These are phyloP conservation scores for Podila verticillata DNA, from an alignment of 192 early-diverging fungal species.

Conservation along the genomic window DNA sequence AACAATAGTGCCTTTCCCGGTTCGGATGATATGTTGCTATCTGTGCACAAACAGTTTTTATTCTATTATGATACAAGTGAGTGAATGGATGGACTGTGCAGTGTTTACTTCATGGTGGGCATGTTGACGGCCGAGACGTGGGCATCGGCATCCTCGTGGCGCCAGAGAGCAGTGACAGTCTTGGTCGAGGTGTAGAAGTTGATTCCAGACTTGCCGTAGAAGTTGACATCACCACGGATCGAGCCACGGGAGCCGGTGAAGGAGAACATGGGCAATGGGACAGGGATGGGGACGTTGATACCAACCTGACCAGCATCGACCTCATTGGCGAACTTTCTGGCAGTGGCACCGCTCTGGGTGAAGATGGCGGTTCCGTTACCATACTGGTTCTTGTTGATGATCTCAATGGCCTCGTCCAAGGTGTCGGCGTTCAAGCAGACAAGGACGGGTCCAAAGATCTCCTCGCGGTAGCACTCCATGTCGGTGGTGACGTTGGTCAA, in stretches of 20 bases:
- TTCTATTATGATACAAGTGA: slow-evolving; percentile 9
- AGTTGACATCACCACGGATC: slow-evolving; percentile 95
- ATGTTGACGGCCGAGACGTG: slow-evolving; percentile 83
- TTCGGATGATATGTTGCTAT: no score
- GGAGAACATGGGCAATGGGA: slow-evolving; percentile 96
- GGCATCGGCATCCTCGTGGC: slow-evolving; percentile 80
- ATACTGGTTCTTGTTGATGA: slow-evolving; percentile 92
- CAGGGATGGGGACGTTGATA: slow-evolving; percentile 92
- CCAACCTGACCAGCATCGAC: slow-evolving; percentile 95
- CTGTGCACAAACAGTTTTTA: neutral
- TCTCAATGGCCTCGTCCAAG: slow-evolving; percentile 89
- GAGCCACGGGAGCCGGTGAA: slow-evolving; percentile 93
- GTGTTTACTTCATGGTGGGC: slow-evolving; percentile 75
- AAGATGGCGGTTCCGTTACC: slow-evolving; percentile 90
- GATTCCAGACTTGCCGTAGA: slow-evolving; percentile 82
- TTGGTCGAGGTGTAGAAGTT: slow-evolving; percentile 94
- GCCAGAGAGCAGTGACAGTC: slow-evolving; percentile 96
- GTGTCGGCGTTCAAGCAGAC: slow-evolving; percentile 84
- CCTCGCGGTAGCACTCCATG: slow-evolving; percentile 93
- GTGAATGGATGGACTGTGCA: neutral
- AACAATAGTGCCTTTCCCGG: no score
- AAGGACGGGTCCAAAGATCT: slow-evolving; percentile 97
- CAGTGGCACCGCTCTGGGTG: slow-evolving; percentile 88
- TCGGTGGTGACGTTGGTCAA: slow-evolving; percentile 74
- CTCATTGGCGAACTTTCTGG: slow-evolving; percentile 87